Percentiles rank a stretch among this genome's conserved stretches.
Conservation (phyloP, 2,329 filamentous ascomycete genomes). For the Fusarium oxysporum region DNA sequence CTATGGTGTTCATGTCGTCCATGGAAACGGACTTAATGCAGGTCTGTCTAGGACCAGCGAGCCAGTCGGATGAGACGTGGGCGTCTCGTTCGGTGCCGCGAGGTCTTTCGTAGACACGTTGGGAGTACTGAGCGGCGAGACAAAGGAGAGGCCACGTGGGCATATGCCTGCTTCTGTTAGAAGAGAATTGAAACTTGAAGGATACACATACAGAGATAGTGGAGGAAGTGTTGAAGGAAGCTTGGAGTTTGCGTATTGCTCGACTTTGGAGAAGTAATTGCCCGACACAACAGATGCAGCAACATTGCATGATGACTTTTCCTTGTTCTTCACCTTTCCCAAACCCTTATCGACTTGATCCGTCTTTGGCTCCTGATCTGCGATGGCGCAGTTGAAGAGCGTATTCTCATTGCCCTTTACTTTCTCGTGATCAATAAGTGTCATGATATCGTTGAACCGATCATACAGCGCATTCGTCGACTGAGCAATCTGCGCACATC, state of each 20-base stretch:
- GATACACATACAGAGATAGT: slow-evolving; percentile 70
- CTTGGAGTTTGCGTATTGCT: slow-evolving; percentile 81
- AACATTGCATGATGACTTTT: slow-evolving; percentile 27
- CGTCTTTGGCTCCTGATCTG: not conserved
- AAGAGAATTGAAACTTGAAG: not conserved
- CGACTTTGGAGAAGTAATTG: slow-evolving; percentile 80
- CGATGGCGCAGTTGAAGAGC: slow-evolving; percentile 55
- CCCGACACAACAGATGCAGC: slow-evolving; percentile 52
- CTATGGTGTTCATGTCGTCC: slow-evolving; percentile 81
- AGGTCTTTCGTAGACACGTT: slow-evolving; percentile 77
- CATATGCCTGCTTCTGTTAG: slow-evolving; percentile 65
- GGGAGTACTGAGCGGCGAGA: slow-evolving; percentile 81
- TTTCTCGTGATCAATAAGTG: slow-evolving; percentile 75
- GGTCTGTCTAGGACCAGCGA: slow-evolving; percentile 84
- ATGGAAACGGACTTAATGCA: slow-evolving; percentile 83
- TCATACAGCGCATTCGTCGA: slow-evolving; percentile 65
- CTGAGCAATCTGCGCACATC: slow-evolving; percentile 55
- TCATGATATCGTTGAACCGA: slow-evolving; percentile 76
- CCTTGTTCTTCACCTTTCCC: slow-evolving; percentile 34
- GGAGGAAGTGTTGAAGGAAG: slow-evolving; percentile 75
- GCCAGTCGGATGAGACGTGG: slow-evolving; percentile 78
- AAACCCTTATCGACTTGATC: slow-evolving; percentile 15
- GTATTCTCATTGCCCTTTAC: slow-evolving; percentile 66
- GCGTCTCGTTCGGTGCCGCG: slow-evolving; percentile 72
- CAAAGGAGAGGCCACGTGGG: slow-evolving; percentile 82